These are phyloP conservation scores for Pseudonectria buxi DNA, from an alignment of 2,329 filamentous ascomycete genomes.

Conservation along the genomic window DNA sequence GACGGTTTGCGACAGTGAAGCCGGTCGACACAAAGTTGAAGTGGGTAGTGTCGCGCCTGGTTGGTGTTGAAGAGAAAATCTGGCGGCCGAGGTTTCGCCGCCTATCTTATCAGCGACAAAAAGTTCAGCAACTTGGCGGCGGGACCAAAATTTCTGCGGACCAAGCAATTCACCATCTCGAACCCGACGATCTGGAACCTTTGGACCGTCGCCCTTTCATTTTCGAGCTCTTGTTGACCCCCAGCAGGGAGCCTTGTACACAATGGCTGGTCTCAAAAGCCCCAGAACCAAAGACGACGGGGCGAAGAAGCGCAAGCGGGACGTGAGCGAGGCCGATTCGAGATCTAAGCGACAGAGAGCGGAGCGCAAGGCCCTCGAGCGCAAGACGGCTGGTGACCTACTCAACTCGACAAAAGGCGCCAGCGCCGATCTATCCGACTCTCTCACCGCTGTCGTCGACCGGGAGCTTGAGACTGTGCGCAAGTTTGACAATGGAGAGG, in stretches of 20 bases:
- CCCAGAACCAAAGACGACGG: conserved; percentile 28
- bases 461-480: conserved; percentile 19
- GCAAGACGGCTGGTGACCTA: conserved; percentile 7
- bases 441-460: conserved; percentile 10
- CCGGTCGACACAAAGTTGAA: conserved; percentile 12
- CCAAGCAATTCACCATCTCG: conserved; percentile 11
- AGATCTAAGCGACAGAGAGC: conserved; percentile 36
- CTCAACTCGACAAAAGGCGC: conserved; percentile 6
- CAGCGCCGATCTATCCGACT: conserved; percentile 9
- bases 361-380: conserved; percentile 24
- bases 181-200: conserved; percentile 10
- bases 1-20: conserved; percentile 17
- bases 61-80: conserved; percentile 22
- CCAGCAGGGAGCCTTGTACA: conserved; percentile 3
- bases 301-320: conserved; percentile 42
- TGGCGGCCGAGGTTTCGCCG: conserved; percentile 26
- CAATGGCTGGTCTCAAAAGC: conserved; percentile 31
- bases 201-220: conserved; percentile 11
- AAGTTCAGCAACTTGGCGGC: conserved; percentile 29
- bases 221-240: conserved; percentile 4
- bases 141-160: conserved; percentile 34
- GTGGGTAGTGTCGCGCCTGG: conserved; percentile 4
- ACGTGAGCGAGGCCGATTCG: conserved; percentile 34
- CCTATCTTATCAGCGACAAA: conserved; percentile 35
- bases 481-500: conserved; percentile 24